Evolutionary conservation across 163 green algal genomes (phyloP).

Genomic region (Volvox carteri): DNA sequence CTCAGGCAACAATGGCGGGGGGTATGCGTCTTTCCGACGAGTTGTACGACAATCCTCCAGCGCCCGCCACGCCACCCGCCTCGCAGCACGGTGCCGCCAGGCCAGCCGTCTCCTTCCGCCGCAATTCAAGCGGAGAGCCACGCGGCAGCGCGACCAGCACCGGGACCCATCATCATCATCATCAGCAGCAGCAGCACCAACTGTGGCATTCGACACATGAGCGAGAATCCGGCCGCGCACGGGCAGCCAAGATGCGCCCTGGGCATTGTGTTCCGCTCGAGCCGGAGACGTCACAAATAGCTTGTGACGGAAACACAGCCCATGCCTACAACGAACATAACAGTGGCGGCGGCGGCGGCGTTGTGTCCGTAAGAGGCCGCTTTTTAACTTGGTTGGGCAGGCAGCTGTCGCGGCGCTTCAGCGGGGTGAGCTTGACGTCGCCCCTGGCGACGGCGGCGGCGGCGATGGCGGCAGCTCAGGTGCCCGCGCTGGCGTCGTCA

Average conservation of each 20-base stretch:
- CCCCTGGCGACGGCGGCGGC: neutral
- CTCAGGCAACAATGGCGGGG: too few species aligned
- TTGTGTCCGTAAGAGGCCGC: neutral
- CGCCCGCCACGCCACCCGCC: neutral
- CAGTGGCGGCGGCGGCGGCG: neutral
- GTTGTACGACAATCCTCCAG: too few species aligned
- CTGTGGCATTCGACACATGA: too few species aligned
- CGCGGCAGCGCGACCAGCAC: too few species aligned
- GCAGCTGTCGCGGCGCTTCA: neutral
- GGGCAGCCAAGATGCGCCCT: too few species aligned
- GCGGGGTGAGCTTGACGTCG: neutral
- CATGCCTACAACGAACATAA: neutral
- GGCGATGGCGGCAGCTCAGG: neutral
- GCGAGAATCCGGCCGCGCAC: too few species aligned
- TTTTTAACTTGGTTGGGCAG: neutral
- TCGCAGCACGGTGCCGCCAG: neutral
- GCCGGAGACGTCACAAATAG: too few species aligned
- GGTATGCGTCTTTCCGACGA: too few species aligned
- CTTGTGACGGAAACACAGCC: too few species aligned
- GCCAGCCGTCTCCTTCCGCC: neutral
- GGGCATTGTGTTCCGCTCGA: too few species aligned
- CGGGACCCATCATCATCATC: too few species aligned
- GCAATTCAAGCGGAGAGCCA: neutral
- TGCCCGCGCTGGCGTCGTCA: neutral
- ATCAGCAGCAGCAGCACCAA: too few species aligned